Percentiles rank a stretch among this genome's conserved stretches.
Evolutionary conservation across 2,329 filamentous ascomycete genomes (phyloP).

Genomic region (Alternaria viburni): DNA sequence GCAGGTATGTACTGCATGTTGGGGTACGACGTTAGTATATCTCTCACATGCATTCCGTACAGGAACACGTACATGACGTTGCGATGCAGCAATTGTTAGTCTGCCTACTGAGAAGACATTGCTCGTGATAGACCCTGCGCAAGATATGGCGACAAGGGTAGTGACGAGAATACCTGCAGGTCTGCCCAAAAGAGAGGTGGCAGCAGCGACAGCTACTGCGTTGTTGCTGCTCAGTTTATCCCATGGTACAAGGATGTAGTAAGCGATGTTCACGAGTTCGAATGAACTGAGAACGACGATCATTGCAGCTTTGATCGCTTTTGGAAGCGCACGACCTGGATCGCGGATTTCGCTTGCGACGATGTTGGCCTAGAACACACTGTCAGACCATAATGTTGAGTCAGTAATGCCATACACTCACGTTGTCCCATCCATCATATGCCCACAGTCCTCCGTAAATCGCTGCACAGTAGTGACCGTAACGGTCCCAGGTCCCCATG

Average conservation of each 20-base stretch:
- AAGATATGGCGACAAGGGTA: slow-evolving; percentile 64
- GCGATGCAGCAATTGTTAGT: slow-evolving; percentile 64
- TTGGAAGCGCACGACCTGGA: slow-evolving; percentile 56
- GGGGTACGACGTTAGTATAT: not conserved
- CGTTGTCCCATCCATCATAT: slow-evolving; percentile 72
- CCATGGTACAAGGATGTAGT: slow-evolving; percentile 69
- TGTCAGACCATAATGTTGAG: not conserved
- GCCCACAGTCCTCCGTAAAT: slow-evolving; percentile 69
- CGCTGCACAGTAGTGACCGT: slow-evolving; percentile 66
- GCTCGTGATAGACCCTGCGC: slow-evolving; percentile 66
- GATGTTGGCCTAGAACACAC: slow-evolving; percentile 39
- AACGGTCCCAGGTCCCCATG: slow-evolving; percentile 63
- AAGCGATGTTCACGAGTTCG: slow-evolving; percentile 65
- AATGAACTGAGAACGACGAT: slow-evolving; percentile 66
- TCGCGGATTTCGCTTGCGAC: slow-evolving; percentile 48
- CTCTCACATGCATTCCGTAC: not conserved
- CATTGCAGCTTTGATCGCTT: slow-evolving; percentile 67
- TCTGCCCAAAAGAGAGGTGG: slow-evolving; percentile 58
- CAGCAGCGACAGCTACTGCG: slow-evolving; percentile 65
- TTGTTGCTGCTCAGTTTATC: slow-evolving; percentile 63
- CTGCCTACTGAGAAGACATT: slow-evolving; percentile 69
- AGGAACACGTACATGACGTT: slow-evolving; percentile 22
- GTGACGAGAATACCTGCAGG: slow-evolving; percentile 62
- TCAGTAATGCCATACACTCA: slow-evolving; percentile 36
- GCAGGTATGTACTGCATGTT: slow-evolving; percentile 35